A percentile compares a stretch with the other conserved stretches of the same genome.
Conservation (phyloP, 1,284 basidiomycete species). For the Caloboletus firmus region DNA sequence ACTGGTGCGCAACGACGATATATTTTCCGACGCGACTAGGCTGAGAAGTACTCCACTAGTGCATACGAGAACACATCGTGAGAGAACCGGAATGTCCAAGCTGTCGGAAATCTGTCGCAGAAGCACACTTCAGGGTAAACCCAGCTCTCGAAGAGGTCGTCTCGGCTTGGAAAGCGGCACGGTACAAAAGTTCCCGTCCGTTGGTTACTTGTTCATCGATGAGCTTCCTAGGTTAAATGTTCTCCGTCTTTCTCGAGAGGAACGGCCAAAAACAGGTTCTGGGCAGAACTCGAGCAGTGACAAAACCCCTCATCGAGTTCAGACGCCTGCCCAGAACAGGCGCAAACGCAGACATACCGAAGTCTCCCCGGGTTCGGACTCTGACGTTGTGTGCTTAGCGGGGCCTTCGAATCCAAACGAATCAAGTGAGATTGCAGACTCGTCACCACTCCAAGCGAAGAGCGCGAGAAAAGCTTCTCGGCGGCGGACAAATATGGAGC, state of each 20-base stretch:
- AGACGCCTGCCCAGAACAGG: conserved; percentile 14
- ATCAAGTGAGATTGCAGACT: conserved; percentile 28
- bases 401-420: conserved; percentile 29
- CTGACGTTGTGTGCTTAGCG: conserved; percentile 24
- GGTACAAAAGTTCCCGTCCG: conserved; percentile 42
- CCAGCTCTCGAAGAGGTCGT: conserved; percentile 60
- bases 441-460: conserved; percentile 27
- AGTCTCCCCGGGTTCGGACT: conserved; percentile 19
- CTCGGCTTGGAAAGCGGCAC: conserved; percentile 58
- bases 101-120: conserved; percentile 56
- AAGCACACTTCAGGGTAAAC: conserved; percentile 61
- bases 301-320: conserved; percentile 21
- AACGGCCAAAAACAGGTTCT: conserved; percentile 9
- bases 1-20: conserved; percentile 45
- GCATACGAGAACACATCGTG: conserved; percentile 57
- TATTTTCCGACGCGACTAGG: background rate
- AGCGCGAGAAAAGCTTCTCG: conserved; percentile 23
- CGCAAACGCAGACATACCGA: conserved; percentile 30
- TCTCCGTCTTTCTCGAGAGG: conserved; percentile 40
- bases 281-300: conserved; percentile 31
- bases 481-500: conserved; percentile 11
- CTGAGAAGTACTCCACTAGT: conserved; percentile 44
- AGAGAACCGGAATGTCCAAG: conserved; percentile 63
- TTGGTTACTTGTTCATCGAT: background rate
- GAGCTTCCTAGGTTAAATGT: conserved; percentile 40